These are phyloP conservation scores for Aspergillus steynii DNA, from an alignment of 495 filamentous ascomycete genomes.

Conservation along the genomic window DNA sequence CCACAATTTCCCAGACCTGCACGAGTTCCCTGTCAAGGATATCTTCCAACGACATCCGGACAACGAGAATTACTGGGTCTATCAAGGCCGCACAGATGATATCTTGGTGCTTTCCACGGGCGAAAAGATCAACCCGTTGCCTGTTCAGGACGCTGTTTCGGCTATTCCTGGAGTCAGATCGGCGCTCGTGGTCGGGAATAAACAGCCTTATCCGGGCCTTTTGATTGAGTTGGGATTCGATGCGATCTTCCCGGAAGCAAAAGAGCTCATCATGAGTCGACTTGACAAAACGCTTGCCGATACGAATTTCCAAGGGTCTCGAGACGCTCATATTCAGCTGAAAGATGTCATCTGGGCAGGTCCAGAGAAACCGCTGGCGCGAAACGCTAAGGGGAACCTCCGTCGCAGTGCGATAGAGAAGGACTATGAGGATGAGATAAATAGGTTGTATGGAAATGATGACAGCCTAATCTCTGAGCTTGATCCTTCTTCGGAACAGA, in stretches of 20 bases:
- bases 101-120: constrained; percentile 61
- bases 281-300: constrained; percentile 15
- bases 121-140: constrained; percentile 60
- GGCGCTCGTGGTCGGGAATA: constrained; percentile 52
- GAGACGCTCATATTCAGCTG: neutral
- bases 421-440: constrained; percentile 50
- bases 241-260: constrained; percentile 15
- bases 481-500: constrained; percentile 7
- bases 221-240: constrained; percentile 48
- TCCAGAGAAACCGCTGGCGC: constrained; percentile 47
- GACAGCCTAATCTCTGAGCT: neutral
- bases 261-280: constrained; percentile 29
- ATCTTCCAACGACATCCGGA: constrained; percentile 52
- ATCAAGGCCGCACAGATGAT: constrained; percentile 55
- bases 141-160: constrained; percentile 47
- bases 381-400: constrained; percentile 53
- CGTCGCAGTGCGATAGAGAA: constrained; percentile 45
- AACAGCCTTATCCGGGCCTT: constrained; percentile 43
- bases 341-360: constrained; percentile 34
- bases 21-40: constrained; percentile 57
- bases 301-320: neutral
- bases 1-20: constrained; percentile 53
- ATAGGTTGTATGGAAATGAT: constrained; percentile 35
- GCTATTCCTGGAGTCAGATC: constrained; percentile 45
- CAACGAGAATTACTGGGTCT: constrained; percentile 47